Conservation (phyloP, 345 rosid species). For the Litchi chinensis region DNA sequence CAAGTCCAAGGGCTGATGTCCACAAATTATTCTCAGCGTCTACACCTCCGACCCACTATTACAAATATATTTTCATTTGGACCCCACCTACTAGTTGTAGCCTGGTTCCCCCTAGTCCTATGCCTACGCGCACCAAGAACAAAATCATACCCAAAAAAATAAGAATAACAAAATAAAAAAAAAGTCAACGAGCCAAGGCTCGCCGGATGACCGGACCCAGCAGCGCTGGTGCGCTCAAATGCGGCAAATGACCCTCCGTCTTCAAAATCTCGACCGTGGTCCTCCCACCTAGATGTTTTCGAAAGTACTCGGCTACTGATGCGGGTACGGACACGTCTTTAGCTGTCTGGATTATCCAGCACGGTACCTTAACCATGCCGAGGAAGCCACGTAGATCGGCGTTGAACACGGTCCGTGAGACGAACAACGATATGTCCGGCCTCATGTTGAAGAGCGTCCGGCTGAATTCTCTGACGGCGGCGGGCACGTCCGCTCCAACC, state of each 20-base stretch:
- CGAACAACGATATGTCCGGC: constrained; percentile 75
- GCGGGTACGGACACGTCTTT: constrained; percentile 66
- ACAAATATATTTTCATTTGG: not conserved
- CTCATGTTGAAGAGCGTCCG: constrained; percentile 90
- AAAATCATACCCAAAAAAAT: not conserved
- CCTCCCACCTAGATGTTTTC: constrained; percentile 66
- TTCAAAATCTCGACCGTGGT: constrained; percentile 60
- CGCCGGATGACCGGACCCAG: constrained; percentile 66
- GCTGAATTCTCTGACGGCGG: constrained; percentile 81
- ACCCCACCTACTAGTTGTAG: constrained; percentile 3
- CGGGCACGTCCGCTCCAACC: constrained; percentile 81
- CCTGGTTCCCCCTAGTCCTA: not conserved
- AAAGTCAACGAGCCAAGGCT: constrained; percentile 56
- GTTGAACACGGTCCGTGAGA: constrained; percentile 58
- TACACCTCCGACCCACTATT: constrained; percentile 22
- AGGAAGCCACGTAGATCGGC: constrained; percentile 73
- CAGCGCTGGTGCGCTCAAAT: constrained; percentile 70
- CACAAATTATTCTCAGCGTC: constrained; percentile 43
- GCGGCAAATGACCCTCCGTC: constrained; percentile 89
- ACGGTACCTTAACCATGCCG: constrained; percentile 63
- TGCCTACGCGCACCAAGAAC: not conserved
- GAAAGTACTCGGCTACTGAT: constrained; percentile 66
- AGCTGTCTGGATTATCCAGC: constrained; percentile 70
- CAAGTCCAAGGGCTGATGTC: constrained; percentile 28
- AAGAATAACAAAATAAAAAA: too few species aligned